Evolutionary conservation across 2,329 filamentous ascomycete species (phyloP), one percentile per base, ranked within the genome.

Genomic region (Trichoderma arundinaceum): DNA sequence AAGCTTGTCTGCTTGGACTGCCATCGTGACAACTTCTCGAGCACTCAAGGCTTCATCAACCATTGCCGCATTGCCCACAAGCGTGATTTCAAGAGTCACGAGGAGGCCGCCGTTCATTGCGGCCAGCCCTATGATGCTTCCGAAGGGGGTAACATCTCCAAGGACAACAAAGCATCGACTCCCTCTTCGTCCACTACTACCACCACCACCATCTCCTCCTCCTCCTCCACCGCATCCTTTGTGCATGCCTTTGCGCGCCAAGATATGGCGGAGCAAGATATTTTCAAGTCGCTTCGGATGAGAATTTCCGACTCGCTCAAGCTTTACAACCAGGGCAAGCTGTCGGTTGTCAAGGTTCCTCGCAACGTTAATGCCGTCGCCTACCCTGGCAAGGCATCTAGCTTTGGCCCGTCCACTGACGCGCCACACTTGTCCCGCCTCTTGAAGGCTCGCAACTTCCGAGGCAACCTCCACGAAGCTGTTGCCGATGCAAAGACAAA

Each of bases 21-120:
- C 78, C 85, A 92, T 57, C 86, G 94, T 69, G 92, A 92, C 76
- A 92, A 97, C 77, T 98, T 98, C 74, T 94, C 91, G 64, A 98
- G 94, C 80, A 96, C 94, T 0, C 95, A 98, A 77, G 95, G 95
- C n/a, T 98, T 98, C 79, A 95, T 99, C 80, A 99, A 99, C 75
- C 95, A 99, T 76, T 98, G 94, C 76, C 92, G 95, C 65, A 98
- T 99, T 72, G 93, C 94, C 32, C 95, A 99, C 79, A 91, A 90
- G 75, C 86, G 92, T 66, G 93, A 96, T 69, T 98, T 94, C 82
- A 94, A 96, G 79, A 97, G 92, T 72, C 95, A 99, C 74, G 94
- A 98, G 77, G 92, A 94, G 73, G 95, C 95, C 68, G 95, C 94
- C 39, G 85, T 94, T 64, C 90, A 91, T 67, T 96, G 92, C 71